Evolutionary conservation across 177 flowering plant genomes (phyloP).

Genomic region (Vitis hybrid): DNA sequence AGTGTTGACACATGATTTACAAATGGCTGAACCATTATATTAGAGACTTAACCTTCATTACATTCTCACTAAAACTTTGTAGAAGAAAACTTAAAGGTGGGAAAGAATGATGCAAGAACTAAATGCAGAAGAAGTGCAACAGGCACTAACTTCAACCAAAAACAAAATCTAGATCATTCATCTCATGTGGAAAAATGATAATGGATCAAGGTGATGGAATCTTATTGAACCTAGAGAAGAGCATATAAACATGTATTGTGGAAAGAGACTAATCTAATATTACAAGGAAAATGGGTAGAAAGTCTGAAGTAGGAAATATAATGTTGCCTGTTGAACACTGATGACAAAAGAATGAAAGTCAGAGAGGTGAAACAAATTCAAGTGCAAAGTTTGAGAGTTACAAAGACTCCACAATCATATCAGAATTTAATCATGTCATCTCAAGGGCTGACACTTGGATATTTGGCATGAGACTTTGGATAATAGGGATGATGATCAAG

Average conservation of each 20-base stretch:
- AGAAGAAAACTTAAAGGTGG: not conserved
- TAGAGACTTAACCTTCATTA: not conserved
- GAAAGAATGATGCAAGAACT: not conserved
- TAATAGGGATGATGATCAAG: no score
- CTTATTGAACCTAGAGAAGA: not conserved
- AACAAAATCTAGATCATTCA: not conserved
- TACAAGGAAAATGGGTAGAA: not conserved
- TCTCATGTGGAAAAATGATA: not conserved
- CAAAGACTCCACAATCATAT: no score
- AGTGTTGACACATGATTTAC: not conserved
- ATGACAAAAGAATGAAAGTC: not conserved
- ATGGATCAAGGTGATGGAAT: not conserved
- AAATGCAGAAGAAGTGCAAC: not conserved
- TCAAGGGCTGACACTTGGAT: no score
- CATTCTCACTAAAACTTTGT: not conserved
- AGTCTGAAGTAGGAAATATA: not conserved
- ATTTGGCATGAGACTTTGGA: no score
- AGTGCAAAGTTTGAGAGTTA: no score
- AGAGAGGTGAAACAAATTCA: no score
- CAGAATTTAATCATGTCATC: no score
- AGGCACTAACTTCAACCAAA: not conserved
- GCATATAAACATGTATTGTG: not conserved
- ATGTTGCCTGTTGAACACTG: not conserved
- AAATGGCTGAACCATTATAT: not conserved
- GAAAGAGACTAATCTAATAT: not conserved